Evolutionary conservation across 1,284 basidiomycete genomes (phyloP), one percentile per base, ranked within the genome.

Genomic region (Cryptococcus amylolentus): DNA sequence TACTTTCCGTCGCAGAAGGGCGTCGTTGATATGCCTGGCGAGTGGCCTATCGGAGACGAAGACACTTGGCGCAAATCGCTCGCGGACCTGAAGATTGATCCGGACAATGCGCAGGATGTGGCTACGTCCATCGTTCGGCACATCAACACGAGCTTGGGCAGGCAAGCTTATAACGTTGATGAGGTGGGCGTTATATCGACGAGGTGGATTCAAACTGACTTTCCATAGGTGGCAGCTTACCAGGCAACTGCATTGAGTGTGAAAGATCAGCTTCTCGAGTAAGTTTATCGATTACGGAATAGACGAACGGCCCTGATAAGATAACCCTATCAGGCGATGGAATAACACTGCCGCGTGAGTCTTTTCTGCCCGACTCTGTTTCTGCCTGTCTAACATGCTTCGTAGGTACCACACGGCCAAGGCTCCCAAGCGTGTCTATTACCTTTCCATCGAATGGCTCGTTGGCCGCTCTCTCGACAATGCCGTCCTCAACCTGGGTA

Each of bases 401-500:
- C 16, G 4, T 42, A 75, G 71, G 31, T 73, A 75, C 54, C 76
- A 77, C 56, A 77, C 75, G 35, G 66, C 55, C 47, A 65, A 66
- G 18, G 72, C 75, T 35, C 75, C 73, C 44, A 77, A 77, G 70
- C 65, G 80, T 61, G 88, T 91, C 13, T 96, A 95, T 81, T 95
- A 95, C 76, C 83, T 82, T 55, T 81, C 79, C 46, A 84, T 95
- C 55, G 92, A 96, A 77, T 94, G 70, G 73, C 68, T 76, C 49
- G 72, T 92, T 86, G 91, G 91, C 46, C 84, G 90, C 51, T 88
- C 89, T 2, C 84, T 94, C 56, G 92, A 95, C 70, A 91, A 91
- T 65, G 88, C 88, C 64, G 83, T 96, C 18, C 84, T 96, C 60
- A 95, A 94, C 74, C 83, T 96, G 27, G 87, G 86, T 16, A 78